phyloP scores from a whole-genome alignment of 257 asterid species.

The Solanum pennellii region DNA sequence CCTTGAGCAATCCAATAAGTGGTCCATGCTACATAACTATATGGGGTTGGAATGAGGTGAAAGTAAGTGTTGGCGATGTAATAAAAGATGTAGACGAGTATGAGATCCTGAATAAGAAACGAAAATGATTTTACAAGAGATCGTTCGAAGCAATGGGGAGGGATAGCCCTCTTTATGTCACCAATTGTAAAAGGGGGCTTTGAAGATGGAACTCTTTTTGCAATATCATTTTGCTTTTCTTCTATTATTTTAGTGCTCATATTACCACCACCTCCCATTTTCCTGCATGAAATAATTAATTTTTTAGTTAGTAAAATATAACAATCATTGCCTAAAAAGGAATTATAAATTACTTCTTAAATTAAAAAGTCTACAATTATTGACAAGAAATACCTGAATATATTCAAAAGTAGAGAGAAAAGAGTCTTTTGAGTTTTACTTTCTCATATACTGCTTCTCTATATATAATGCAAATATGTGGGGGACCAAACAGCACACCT shows the following conservation, averaged over 20 bases:
- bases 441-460: background rate
- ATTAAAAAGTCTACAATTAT: no score
- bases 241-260: no score
- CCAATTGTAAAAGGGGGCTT: background rate
- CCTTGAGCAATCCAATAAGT: conserved; percentile 5
- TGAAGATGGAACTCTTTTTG: background rate
- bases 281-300: no score
- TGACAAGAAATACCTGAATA: no score
- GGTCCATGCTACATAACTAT: background rate
- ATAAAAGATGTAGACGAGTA: background rate
- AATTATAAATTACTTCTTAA: no score
- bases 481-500: no score
- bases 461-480: background rate
- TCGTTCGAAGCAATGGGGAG: background rate
- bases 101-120: background rate
- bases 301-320: no score
- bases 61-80: background rate
- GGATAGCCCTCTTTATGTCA: background rate
- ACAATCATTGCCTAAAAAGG: no score
- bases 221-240: no score
- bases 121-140: background rate
- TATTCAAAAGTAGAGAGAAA: no score
- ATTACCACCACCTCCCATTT: no score
- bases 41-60: background rate
- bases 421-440: background rate